Conservation (phyloP, 1,284 basidiomycete species). For the Microbotryum violaceum region DNA sequence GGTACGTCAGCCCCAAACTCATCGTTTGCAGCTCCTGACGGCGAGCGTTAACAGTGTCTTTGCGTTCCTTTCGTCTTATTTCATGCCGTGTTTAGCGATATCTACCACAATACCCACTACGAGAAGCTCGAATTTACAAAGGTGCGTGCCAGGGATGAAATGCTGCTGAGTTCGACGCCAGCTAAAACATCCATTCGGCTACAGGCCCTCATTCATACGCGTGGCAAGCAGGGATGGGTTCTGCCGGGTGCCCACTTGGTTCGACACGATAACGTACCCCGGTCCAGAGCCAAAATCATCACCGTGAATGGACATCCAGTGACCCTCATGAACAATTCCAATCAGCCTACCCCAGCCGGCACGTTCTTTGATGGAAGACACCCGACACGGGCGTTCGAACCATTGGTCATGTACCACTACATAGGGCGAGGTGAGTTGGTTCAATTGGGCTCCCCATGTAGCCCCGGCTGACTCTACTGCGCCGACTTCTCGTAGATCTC, state of each 20-base stretch:
- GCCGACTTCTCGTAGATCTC: neutral
- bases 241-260: slow-evolving; percentile 11
- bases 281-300: neutral
- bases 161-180: too few relatives aligned
- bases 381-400: slow-evolving; percentile 1
- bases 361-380: slow-evolving; percentile 1
- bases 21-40: neutral
- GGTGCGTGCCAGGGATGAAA: neutral
- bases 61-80: neutral
- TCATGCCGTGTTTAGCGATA: neutral
- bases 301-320: neutral
- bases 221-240: neutral
- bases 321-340: neutral
- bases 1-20: neutral
- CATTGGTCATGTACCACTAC: slow-evolving; percentile 7
- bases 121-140: slow-evolving; percentile 13
- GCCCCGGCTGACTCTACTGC: neutral
- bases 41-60: too few relatives aligned
- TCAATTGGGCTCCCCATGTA: neutral
- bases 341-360: neutral
- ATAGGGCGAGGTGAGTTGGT: slow-evolving; percentile 7
- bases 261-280: neutral
- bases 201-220: slow-evolving; percentile 9
- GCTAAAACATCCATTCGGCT: too few relatives aligned
- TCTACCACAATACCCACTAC: slow-evolving; percentile 4